A percentile compares a stretch with the other conserved stretches of the same genome.
Evolutionary conservation across 2,329 filamentous ascomycete species (phyloP).

Genomic region (Neophaeococcomyces aloes): DNA sequence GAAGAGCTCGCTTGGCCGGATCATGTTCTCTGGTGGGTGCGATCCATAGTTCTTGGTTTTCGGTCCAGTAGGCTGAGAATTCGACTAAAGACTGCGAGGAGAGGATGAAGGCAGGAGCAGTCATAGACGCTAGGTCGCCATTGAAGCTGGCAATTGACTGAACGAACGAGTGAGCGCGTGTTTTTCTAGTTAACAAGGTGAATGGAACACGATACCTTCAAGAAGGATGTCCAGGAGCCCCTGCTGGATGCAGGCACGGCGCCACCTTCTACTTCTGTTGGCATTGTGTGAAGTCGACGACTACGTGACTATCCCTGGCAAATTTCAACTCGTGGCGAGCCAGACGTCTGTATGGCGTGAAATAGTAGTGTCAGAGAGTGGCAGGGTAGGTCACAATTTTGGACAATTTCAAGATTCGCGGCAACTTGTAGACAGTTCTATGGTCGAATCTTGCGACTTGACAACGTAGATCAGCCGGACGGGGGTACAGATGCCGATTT

Average conservation of each 20-base stretch:
- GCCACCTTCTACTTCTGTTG: conserved; percentile 30
- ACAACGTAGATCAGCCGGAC: too few species aligned
- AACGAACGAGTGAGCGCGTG: conserved; percentile 8
- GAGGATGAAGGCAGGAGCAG: conserved; percentile 72
- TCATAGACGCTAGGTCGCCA: conserved; percentile 69
- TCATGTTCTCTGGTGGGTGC: conserved; percentile 66
- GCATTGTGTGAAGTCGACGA: conserved; percentile 14
- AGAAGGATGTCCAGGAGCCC: conserved; percentile 36
- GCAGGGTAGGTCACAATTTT: too few species aligned
- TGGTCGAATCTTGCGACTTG: too few species aligned
- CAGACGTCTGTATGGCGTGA: too few species aligned
- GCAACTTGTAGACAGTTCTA: too few species aligned
- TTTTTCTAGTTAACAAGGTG: neutral
- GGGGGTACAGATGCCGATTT: too few species aligned
- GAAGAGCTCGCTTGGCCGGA: conserved; percentile 60
- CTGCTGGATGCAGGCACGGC: conserved; percentile 34
- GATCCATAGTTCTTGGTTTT: conserved; percentile 60
- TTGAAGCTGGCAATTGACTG: conserved; percentile 70
- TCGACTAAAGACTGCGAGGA: conserved; percentile 60
- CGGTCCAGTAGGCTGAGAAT: conserved; percentile 61
- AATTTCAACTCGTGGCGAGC: too few species aligned
- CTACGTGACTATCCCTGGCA: too few species aligned
- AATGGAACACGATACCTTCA: conserved; percentile 29
- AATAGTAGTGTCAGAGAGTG: too few species aligned
- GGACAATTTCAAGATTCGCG: too few species aligned